Evolutionary conservation across 768 basidiomycete species (phyloP).

Genomic region (Boletus subparvulus): DNA sequence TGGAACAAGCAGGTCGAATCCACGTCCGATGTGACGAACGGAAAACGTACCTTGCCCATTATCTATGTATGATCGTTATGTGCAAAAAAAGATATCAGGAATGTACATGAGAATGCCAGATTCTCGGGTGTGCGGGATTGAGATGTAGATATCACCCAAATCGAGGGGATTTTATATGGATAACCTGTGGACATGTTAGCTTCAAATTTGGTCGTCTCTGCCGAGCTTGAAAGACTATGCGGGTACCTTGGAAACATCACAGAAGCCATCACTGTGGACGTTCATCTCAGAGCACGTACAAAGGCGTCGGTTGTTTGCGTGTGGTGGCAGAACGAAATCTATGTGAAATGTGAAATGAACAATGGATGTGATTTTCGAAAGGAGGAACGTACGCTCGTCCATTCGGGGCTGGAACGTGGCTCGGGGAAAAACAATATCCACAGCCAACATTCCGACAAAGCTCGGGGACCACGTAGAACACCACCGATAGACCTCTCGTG

Average conservation of each 20-base stretch:
- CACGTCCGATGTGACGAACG: neutral
- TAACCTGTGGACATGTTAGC: neutral
- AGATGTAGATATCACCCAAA: neutral
- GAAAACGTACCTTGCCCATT: neutral
- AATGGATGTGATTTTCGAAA: neutral
- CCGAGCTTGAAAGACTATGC: neutral
- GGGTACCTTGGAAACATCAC: neutral
- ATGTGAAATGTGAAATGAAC: neutral
- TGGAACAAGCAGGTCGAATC: neutral
- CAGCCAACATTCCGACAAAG: neutral
- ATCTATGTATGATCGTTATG: neutral
- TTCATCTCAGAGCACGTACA: neutral
- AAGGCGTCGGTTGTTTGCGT: neutral
- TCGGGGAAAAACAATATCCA: neutral
- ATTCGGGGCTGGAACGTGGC: too few relatives aligned
- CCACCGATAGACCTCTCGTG: neutral
- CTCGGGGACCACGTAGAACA: neutral
- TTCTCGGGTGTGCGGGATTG: neutral
- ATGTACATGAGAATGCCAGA: conserved; percentile 7
- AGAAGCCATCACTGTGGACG: neutral
- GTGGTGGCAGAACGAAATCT: neutral
- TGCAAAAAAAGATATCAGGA: neutral
- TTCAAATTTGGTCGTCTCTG: neutral
- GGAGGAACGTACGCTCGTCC: neutral
- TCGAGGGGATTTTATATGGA: neutral